These are phyloP conservation scores for Aspergillus leporis DNA, from an alignment of 495 filamentous ascomycete species.

Conservation along the genomic window DNA sequence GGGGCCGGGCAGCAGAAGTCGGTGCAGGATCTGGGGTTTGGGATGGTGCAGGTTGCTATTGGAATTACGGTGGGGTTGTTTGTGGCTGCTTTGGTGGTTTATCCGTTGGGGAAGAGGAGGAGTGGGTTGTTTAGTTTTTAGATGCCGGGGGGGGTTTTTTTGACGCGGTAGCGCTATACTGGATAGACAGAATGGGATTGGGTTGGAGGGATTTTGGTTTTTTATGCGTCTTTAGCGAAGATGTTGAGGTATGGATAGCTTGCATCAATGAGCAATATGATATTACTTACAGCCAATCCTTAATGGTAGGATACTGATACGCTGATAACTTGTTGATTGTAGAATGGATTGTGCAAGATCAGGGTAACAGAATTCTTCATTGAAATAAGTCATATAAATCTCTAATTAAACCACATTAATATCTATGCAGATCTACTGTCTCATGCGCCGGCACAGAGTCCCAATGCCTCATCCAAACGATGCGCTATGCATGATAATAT, in stretches of 20 bases:
- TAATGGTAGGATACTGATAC: too few species aligned
- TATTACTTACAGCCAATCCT: too few species aligned
- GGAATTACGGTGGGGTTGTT: slow-evolving; percentile 90
- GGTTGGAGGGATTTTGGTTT: too few species aligned
- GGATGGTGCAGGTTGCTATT: slow-evolving; percentile 80
- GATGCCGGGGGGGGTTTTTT: slow-evolving; percentile 9
- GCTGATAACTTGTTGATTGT: too few species aligned
- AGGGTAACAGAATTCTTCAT: neutral
- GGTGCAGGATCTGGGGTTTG: slow-evolving; percentile 33
- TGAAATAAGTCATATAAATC: neutral
- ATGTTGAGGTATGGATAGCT: too few species aligned
- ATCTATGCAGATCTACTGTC: slow-evolving; percentile 1
- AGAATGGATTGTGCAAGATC: too few species aligned
- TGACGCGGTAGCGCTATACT: too few species aligned
- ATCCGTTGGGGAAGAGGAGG: slow-evolving; percentile 84
- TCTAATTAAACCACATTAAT: neutral
- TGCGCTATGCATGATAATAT: neutral
- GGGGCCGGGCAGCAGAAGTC: slow-evolving; percentile 25
- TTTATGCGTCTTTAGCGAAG: too few species aligned
- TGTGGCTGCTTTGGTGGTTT: slow-evolving; percentile 80
- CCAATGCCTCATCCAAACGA: neutral
- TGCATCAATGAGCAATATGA: too few species aligned
- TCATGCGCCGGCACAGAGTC: slow-evolving; percentile 1
- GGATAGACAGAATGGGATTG: too few species aligned
- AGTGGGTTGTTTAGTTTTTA: slow-evolving; percentile 86